Percentiles rank a stretch among this genome's conserved stretches.
Conservation (phyloP, 305 asterid genomes). For the Fraxinus platypoda region DNA sequence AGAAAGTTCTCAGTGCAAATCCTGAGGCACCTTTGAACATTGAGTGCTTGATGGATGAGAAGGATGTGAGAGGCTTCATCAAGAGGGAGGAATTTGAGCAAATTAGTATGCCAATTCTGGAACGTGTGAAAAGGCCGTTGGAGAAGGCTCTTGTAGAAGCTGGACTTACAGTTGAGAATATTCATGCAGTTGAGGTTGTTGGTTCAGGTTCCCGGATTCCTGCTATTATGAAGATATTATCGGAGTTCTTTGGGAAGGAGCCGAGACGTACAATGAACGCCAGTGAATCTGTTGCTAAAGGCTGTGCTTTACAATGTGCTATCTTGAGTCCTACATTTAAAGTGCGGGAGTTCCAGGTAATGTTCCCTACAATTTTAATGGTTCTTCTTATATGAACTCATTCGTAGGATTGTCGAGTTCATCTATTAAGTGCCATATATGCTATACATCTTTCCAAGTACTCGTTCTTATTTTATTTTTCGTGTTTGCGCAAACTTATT, state of each 20-base stretch:
- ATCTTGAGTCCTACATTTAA: constrained; percentile 85
- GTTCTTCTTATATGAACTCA: not conserved
- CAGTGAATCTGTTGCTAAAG: constrained; percentile 87
- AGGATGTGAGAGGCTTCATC: constrained; percentile 77
- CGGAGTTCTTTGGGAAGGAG: constrained; percentile 76
- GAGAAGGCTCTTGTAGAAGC: constrained; percentile 82
- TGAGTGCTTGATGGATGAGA: constrained; percentile 92
- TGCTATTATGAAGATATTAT: constrained; percentile 71
- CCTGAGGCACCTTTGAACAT: constrained; percentile 88
- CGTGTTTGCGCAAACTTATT: not conserved
- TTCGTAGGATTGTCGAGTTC: not conserved
- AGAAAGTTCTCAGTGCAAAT: constrained; percentile 61
- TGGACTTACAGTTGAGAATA: constrained; percentile 52
- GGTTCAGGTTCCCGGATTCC: constrained; percentile 75
- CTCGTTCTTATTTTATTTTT: not conserved
- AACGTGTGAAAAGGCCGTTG: constrained; percentile 79
- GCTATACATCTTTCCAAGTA: not conserved
- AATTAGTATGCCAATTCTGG: constrained; percentile 70
- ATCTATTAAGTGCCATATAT: not conserved
- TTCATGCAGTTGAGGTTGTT: constrained; percentile 79
- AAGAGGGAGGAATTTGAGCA: constrained; percentile 92
- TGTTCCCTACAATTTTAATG: not conserved
- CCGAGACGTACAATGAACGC: constrained; percentile 94
- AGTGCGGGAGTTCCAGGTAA: constrained; percentile 92
- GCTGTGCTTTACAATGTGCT: constrained; percentile 81